A percentile compares a stretch with the other conserved stretches of the same genome.
Evolutionary conservation across 2,329 filamentous ascomycete genomes (phyloP).

Genomic region (Neophaeococcomyces mojaviensis): DNA sequence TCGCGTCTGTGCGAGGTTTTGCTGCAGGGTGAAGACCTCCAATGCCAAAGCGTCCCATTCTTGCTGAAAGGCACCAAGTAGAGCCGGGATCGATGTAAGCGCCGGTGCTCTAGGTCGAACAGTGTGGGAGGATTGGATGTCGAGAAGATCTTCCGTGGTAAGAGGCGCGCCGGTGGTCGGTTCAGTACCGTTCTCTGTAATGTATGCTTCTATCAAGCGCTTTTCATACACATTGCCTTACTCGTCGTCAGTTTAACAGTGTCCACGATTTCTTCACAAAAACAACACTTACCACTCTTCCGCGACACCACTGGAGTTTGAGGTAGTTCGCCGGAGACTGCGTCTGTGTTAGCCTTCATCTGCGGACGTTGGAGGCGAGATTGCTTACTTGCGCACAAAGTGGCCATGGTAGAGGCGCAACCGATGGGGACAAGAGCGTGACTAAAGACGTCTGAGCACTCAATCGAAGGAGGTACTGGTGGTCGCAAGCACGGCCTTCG

Average conservation of each 20-base stretch:
- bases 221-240: slow-evolving; percentile 87
- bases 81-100: slow-evolving; percentile 89
- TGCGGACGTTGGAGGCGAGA: neutral
- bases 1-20: slow-evolving; percentile 80
- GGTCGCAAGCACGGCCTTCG: no score
- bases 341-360: neutral
- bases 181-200: slow-evolving; percentile 86
- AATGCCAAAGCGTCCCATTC: slow-evolving; percentile 94
- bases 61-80: slow-evolving; percentile 91
- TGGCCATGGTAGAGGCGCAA: neutral
- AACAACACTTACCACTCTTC: slow-evolving; percentile 66
- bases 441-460: no score
- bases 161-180: slow-evolving; percentile 83
- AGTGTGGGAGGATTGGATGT: slow-evolving; percentile 73
- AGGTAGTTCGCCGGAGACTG: slow-evolving; percentile 94
- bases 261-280: slow-evolving; percentile 16
- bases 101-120: slow-evolving; percentile 86
- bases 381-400: slow-evolving; percentile 4
- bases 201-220: slow-evolving; percentile 88
- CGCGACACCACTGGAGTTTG: slow-evolving; percentile 90
- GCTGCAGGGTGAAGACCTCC: slow-evolving; percentile 83
- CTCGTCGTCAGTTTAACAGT: slow-evolving; percentile 25
- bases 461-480: no score
- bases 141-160: slow-evolving; percentile 73
- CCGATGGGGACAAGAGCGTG: no score